Base-by-base conservation (phyloP, 139 green algal genomes). In the Tetraselmis chui region DNA sequence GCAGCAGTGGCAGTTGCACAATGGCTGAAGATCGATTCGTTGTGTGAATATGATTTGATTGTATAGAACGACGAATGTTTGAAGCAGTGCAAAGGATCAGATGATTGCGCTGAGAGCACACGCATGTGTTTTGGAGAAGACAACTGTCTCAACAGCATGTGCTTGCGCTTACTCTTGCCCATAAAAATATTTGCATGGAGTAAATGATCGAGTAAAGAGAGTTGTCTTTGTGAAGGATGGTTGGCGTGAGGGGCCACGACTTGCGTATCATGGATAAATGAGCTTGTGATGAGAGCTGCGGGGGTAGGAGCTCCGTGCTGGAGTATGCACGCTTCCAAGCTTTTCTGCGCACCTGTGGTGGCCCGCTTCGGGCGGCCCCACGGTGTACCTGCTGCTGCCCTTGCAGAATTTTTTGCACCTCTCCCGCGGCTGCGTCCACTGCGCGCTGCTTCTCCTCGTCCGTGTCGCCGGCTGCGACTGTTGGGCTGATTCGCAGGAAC, bases 401-500 rank as follows among this genome's bases (percentile, higher is more conserved):
- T 28, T 86, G 80, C 59, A 91, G 30, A 5, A 90, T 83, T 1
- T 28, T 28, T 30, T 87, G 81, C 1, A 91, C 80, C 59, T 91
- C 88, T 0, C 32, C 59, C 23, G 83, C 86, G 1, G 88, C 89
- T 28, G 81, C 79, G 27, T 83, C 84, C 29, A 93, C 89, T 1
- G 84, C 81, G n/a, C 67, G 59, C 75, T 85, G 76, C 80, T 89
- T 86, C 24, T 85, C 76, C 23, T 86, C 83, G 1, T 92, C 88
- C 24, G 83, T 86, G 88, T 93, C 86, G 31, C 82, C 11, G 45
- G 24, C 24, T 25, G 26, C 31, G 27, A 58, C 28, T 2, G 85
- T 83, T 18, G 90, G 88, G 2, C 78, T 86, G 26, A 93, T 82
- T 1, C 77, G 32, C n/a, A 93, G 76, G 32, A 85, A 82, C 74